Evolutionary conservation across 331 rosid genomes (phyloP).

Genomic region (Ulmus americana): DNA sequence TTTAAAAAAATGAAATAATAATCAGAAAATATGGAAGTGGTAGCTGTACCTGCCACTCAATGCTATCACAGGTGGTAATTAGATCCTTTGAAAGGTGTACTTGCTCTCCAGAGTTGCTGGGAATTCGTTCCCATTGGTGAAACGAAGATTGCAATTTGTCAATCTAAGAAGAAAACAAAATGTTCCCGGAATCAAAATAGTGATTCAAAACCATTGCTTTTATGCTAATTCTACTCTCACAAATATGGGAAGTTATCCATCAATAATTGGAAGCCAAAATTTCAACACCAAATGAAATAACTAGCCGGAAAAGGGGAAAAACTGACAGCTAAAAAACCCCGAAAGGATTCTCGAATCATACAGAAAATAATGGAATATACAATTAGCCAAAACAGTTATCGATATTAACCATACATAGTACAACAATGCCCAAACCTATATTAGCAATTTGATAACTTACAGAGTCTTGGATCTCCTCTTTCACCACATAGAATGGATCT

Average conservation of each 20-base stretch:
- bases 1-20: neutral
- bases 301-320: no score
- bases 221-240: neutral
- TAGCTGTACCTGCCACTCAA: conserved; percentile 82
- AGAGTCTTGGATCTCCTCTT: conserved; percentile 90
- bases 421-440: neutral
- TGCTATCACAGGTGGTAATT: conserved; percentile 61
- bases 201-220: no score
- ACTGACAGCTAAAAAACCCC: neutral
- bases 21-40: neutral
- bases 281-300: neutral
- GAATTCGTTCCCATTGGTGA: conserved; percentile 65
- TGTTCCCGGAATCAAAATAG: neutral
- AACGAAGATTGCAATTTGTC: conserved; percentile 75
- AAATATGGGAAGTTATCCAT: neutral
- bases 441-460: conserved; percentile 39
- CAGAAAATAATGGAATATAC: neutral
- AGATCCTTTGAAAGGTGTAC: conserved; percentile 58
- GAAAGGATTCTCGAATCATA: neutral
- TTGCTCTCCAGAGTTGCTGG: conserved; percentile 47
- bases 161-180: conserved; percentile 41
- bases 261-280: neutral
- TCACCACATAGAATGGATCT: conserved; percentile 94
- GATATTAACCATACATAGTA: neutral
- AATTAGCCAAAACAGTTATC: neutral